Evolutionary conservation across 164 flowering plant species (phyloP).

Genomic region (Sextonia rubra): DNA sequence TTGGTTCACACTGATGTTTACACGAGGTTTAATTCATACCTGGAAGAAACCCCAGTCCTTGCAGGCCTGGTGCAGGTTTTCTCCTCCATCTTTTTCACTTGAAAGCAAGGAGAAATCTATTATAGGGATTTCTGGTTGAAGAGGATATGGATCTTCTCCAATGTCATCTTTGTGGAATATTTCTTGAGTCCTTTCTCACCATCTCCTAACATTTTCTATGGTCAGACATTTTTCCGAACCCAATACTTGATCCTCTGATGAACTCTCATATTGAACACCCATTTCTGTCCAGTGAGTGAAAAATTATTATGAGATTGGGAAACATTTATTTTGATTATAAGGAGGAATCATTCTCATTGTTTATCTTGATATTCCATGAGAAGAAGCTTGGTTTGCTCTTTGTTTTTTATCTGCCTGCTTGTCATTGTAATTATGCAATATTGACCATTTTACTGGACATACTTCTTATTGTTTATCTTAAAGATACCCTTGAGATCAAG

Average conservation of each 20-base stretch:
- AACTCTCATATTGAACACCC: neutral
- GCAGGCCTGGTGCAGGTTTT: conserved; percentile 22
- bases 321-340: neutral
- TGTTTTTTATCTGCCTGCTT: neutral
- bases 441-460: neutral
- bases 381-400: neutral
- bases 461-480: too few species aligned
- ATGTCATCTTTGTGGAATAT: conserved; percentile 18
- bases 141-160: neutral
- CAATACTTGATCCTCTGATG: neutral
- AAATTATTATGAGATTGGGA: neutral
- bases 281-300: neutral
- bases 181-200: conserved; percentile 10
- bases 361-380: neutral
- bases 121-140: conserved; percentile 14
- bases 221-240: conserved; percentile 15
- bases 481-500: too few species aligned
- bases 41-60: conserved; percentile 25
- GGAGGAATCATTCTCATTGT: neutral
- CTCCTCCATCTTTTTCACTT: conserved; percentile 13
- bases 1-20: neutral
- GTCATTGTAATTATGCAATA: neutral
- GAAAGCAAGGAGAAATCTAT: conserved; percentile 22
- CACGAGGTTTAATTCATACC: neutral
- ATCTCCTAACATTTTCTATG: conserved; percentile 21